These are phyloP conservation scores for Apiospora kogelbergensis DNA, from an alignment of 2,329 filamentous ascomycete species.

Conservation along the genomic window DNA sequence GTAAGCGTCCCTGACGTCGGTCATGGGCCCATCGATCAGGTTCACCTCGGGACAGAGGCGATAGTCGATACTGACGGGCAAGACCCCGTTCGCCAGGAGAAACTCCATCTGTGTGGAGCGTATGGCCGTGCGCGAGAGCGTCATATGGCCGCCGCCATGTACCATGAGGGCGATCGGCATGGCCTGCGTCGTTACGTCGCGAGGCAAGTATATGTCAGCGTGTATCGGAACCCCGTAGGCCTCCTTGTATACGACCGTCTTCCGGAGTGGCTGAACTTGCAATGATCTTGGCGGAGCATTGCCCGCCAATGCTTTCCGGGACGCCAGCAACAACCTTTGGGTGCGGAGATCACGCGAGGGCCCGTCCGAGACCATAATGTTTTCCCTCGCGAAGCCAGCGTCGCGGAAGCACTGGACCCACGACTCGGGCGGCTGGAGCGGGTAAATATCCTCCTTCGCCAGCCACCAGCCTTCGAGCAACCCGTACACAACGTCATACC, in stretches of 20 bases:
- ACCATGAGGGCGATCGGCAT: constrained; percentile 39
- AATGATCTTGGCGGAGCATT: no score
- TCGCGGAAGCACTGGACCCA: neutral
- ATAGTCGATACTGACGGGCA: constrained; percentile 51
- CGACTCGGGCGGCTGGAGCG: neutral
- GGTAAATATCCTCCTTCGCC: constrained; percentile 16
- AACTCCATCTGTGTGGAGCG: constrained; percentile 35
- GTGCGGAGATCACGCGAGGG: no score
- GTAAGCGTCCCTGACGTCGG: constrained; percentile 43
- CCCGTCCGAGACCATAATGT: no score
- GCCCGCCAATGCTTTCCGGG: no score
- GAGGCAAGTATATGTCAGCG: constrained; percentile 34
- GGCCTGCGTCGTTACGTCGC: neutral
- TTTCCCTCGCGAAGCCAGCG: neutral
- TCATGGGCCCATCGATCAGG: constrained; percentile 45
- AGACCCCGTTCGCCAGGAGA: constrained; percentile 39
- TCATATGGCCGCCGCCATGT: constrained; percentile 44
- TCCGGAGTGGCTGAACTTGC: no score
- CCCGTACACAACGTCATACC: constrained; percentile 29
- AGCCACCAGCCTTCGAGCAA: constrained; percentile 38
- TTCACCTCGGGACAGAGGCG: constrained; percentile 49
- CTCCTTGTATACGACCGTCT: constrained; percentile 24
- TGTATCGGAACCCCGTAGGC: constrained; percentile 18
- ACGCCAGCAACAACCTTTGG: no score
- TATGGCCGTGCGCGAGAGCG: constrained; percentile 38